These are phyloP conservation scores for Leccinellum luteum DNA, from an alignment of 768 basidiomycete genomes.

Conservation along the genomic window DNA sequence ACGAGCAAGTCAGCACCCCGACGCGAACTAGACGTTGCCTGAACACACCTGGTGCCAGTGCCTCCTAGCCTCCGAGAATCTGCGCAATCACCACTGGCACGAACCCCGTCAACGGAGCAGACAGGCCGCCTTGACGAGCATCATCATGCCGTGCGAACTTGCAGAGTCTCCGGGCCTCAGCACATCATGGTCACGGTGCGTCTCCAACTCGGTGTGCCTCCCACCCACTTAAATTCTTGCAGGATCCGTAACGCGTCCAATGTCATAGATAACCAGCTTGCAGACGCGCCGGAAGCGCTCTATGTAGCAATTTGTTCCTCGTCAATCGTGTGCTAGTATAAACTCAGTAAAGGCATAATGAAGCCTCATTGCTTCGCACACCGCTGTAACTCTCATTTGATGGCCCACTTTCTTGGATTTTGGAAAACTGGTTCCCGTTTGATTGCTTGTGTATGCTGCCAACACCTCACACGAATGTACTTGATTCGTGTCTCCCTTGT, in stretches of 20 bases:
- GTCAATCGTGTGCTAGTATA: slow-evolving; percentile 84
- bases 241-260: slow-evolving; percentile 62
- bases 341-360: slow-evolving; percentile 71
- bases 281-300: slow-evolving; percentile 40
- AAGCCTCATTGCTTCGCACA: too few species aligned
- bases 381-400: too few species aligned
- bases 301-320: slow-evolving; percentile 73
- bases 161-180: slow-evolving; percentile 61
- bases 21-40: neutral
- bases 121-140: too few species aligned
- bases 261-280: slow-evolving; percentile 34
- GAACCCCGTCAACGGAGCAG: too few species aligned
- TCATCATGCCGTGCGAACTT: slow-evolving; percentile 66
- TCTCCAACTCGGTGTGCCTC: neutral
- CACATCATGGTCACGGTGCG: too few species aligned
- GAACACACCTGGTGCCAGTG: slow-evolving; percentile 37
- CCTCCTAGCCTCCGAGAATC: slow-evolving; percentile 48
- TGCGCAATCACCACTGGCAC: too few species aligned
- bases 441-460: too few species aligned
- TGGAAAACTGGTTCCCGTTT: too few species aligned
- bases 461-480: too few species aligned
- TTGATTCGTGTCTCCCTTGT: too few species aligned
- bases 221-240: neutral
- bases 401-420: too few species aligned
- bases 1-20: neutral